phyloP scores from a whole-genome alignment of 208 protist genomes.

The Borovskyia barvae region DNA sequence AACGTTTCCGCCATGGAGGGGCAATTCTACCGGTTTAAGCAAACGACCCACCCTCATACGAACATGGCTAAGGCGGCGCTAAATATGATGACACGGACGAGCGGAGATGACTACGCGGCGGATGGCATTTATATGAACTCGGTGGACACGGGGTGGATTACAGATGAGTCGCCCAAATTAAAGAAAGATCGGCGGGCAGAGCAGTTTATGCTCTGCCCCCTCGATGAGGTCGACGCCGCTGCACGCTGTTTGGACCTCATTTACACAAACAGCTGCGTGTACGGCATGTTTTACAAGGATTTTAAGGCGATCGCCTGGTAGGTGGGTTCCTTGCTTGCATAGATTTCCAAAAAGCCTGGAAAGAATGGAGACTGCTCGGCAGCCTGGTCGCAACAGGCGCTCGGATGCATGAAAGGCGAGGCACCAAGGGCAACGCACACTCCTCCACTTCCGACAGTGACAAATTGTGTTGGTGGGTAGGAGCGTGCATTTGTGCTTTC shows the following conservation, averaged over 20 bases:
- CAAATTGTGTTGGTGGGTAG: constrained; percentile 1
- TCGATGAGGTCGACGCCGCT: constrained; percentile 96
- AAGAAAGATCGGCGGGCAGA: constrained; percentile 78
- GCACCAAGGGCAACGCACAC: no score
- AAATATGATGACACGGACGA: constrained; percentile 98
- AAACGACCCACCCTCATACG: constrained; percentile 96
- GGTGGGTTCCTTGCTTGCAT: neutral
- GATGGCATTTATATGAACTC: constrained; percentile 97
- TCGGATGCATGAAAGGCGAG: no score
- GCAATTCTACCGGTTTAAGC: constrained; percentile 93
- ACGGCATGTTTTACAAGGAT: constrained; percentile 92
- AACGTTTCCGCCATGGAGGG: constrained; percentile 99
- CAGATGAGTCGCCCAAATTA: constrained; percentile 92
- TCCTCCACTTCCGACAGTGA: no score
- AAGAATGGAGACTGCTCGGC: neutral
- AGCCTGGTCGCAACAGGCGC: no score
- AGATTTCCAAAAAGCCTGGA: neutral
- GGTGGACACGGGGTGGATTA: constrained; percentile 98
- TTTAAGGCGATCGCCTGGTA: constrained; percentile 89
- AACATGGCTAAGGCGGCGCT: constrained; percentile 99
- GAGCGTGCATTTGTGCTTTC: no score
- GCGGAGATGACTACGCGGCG: constrained; percentile 85
- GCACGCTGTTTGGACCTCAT: constrained; percentile 95
- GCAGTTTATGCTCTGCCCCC: constrained; percentile 72
- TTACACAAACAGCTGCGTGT: constrained; percentile 70